These are phyloP conservation scores for Trichoderma hamatum DNA, from an alignment of 2,329 filamentous ascomycete genomes.

Conservation along the genomic window DNA sequence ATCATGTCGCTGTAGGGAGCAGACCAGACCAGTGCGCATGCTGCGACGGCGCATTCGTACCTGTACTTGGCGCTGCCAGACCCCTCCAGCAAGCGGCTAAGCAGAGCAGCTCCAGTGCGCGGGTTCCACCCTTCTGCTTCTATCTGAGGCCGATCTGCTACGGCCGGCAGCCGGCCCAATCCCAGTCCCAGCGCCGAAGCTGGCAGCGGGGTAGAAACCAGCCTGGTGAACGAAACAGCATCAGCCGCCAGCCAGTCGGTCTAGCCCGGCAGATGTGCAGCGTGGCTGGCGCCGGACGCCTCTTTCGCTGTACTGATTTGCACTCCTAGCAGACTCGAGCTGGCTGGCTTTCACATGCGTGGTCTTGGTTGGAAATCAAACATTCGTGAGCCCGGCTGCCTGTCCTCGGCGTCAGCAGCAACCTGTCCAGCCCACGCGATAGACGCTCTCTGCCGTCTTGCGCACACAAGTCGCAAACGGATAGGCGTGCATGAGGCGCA, in stretches of 20 bases:
- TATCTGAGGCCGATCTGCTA: not conserved
- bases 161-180: conserved; percentile 8
- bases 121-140: conserved; percentile 3
- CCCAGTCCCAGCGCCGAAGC: not conserved
- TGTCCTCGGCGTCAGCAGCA: not conserved
- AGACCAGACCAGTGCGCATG: too few relatives aligned
- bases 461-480: not conserved
- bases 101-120: not conserved
- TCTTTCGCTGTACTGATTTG: not conserved
- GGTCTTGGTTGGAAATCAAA: not conserved
- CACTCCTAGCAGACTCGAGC: not conserved
- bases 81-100: not conserved
- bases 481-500: conserved; percentile 14
- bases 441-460: not conserved
- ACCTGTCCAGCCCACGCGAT: not conserved
- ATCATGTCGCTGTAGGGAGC: not conserved
- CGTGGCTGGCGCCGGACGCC: not conserved
- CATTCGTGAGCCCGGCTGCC: not conserved
- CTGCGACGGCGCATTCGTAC: not conserved
- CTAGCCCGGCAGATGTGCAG: not conserved
- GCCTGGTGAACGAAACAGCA: not conserved
- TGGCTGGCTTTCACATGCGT: not conserved
- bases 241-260: not conserved
- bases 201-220: not conserved
- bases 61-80: not conserved